A percentile compares a stretch with the other conserved stretches of the same genome.
phyloP scores from a whole-genome alignment of 140 eudicot genomes.

The Stevia rebaudiana region DNA sequence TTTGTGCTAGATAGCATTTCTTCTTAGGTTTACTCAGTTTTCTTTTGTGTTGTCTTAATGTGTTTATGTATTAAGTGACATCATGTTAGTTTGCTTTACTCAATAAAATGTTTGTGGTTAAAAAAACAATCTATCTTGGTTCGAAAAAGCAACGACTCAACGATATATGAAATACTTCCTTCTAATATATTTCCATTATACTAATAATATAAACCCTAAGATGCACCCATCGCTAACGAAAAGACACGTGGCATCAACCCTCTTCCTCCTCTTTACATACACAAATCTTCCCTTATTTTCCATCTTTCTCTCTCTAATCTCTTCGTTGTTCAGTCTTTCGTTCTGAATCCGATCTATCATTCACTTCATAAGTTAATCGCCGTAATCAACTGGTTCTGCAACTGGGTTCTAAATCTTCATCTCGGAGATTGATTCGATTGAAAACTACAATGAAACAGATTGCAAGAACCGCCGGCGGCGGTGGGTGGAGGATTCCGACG shows the following conservation, averaged over 20 bases:
- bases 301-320: background rate
- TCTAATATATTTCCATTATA: background rate
- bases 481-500: background rate
- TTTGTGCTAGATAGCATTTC: no score
- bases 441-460: constrained; percentile 13
- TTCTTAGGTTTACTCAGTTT: no score
- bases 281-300: background rate
- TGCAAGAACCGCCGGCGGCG: background rate
- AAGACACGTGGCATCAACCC: background rate
- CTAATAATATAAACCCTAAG: background rate
- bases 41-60: no score
- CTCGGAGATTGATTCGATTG: background rate
- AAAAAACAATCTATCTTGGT: no score
- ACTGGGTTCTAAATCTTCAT: background rate
- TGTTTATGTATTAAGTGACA: no score
- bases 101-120: no score
- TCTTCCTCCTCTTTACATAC: background rate
- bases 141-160: background rate
- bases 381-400: background rate
- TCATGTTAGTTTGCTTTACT: no score
- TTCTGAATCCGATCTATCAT: background rate
- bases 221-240: background rate
- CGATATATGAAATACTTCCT: background rate
- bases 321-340: background rate
- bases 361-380: background rate